These are phyloP conservation scores for Monosporascus sp. DNA, from an alignment of 2,329 filamentous ascomycete genomes.

Conservation along the genomic window DNA sequence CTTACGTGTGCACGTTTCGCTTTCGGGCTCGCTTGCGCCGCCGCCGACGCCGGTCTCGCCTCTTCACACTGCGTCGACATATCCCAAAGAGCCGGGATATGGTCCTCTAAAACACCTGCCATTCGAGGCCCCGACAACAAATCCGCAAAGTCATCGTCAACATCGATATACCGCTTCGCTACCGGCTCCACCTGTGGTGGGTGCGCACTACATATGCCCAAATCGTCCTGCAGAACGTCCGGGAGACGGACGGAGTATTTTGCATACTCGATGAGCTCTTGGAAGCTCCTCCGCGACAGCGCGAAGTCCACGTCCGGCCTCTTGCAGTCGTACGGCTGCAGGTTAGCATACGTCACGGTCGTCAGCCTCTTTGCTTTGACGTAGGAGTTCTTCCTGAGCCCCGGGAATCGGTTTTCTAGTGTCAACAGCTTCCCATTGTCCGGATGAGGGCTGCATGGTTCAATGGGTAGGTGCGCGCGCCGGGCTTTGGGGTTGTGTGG, in stretches of 20 bases:
- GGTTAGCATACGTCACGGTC: slow-evolving; percentile 3
- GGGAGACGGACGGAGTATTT: slow-evolving; percentile 9
- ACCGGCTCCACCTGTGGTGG: background rate
- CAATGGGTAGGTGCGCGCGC: slow-evolving; percentile 14
- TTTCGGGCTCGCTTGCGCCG: background rate
- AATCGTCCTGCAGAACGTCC: background rate
- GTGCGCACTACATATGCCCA: background rate
- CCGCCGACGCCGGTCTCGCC: background rate
- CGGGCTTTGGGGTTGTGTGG: slow-evolving; percentile 1
- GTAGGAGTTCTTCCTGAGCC: slow-evolving; percentile 13
- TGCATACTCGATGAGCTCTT: slow-evolving; percentile 13
- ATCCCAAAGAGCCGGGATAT: too few species aligned
- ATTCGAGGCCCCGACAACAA: too few species aligned
- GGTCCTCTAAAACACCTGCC: too few species aligned
- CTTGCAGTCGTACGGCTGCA: slow-evolving; percentile 9
- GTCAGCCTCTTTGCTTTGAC: slow-evolving; percentile 9
- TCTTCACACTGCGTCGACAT: background rate
- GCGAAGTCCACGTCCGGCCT: slow-evolving; percentile 8
- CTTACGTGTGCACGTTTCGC: background rate
- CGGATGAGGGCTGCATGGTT: slow-evolving; percentile 13
- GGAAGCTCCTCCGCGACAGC: slow-evolving; percentile 13
- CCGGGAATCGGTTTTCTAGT: slow-evolving; percentile 5
- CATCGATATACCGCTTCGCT: background rate
- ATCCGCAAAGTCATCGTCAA: too few species aligned
- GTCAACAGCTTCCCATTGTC: slow-evolving; percentile 16